Evolutionary conservation across 352 stramenopile species (phyloP), one percentile per base, ranked within the genome.

Genomic region (Globisporangium paddicum): DNA sequence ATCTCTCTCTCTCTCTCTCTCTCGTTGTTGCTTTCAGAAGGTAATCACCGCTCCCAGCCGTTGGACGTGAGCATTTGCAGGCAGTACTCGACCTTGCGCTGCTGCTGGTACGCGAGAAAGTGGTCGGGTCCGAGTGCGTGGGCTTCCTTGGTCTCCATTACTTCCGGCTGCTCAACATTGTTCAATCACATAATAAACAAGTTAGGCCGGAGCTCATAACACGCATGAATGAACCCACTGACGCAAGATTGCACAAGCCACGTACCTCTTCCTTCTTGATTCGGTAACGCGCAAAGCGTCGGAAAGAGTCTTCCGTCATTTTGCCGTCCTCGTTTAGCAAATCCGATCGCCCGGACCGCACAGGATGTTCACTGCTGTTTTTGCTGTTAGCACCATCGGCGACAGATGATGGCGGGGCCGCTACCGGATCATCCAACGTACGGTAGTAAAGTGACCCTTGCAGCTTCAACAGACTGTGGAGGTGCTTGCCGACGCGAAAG

Each of bases 301-400:
- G 77, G 62, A 93, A 93, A 0, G 69, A 77, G 38, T 87, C 80
- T 66, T 90, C 82, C 0, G 78, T 87, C 34, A 90, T 69, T 25
- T 76, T 84, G 19, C 64, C 71, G 19, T 82, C 69, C 26, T 90
- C 74, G 21, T 70, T 71, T 2, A 76, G 47, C 48, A 82, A 49
- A 52, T 79, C 69, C 6, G 58, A 46, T 41, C 67, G 38, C 38
- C 38, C 14, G 19, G 57, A 57, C 3, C 49, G 57, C 11, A 42
- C 7, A 10, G 44, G 6, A 35, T 28, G 28, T 19, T 60, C 38
- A 4, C 18, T 50, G 26, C 8, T 48, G 40, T n/a, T 51, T 13
- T 28, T 51, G 25, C 26, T 41, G n/a, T 28, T 16, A n/a, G 42
- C 57, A 21, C 28, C 38, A 18, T 2, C 18, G 16, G 3, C 23